Evolutionary conservation across 805 yeast species (phyloP).

Genomic region (Ogataea angusta): DNA sequence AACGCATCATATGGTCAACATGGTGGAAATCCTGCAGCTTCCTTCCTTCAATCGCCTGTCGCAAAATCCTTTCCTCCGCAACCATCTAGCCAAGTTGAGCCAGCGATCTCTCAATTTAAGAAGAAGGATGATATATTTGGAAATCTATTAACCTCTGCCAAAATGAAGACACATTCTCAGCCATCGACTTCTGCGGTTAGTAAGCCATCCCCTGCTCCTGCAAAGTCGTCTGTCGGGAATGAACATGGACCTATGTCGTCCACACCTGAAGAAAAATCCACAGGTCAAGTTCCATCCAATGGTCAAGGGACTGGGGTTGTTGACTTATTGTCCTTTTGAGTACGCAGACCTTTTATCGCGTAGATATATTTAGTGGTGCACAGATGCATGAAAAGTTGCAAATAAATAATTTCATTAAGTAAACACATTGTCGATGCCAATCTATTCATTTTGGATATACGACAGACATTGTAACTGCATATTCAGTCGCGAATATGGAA

Average conservation of each 20-base stretch:
- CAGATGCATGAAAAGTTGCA: not conserved
- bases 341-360: not conserved
- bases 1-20: slow-evolving; percentile 27
- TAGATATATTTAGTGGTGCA: not conserved
- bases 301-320: slow-evolving; percentile 37
- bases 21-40: slow-evolving; percentile 17
- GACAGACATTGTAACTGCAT: slow-evolving; percentile 92
- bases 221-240: slow-evolving; percentile 8
- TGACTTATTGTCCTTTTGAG: slow-evolving; percentile 47
- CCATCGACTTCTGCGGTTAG: slow-evolving; percentile 11
- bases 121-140: slow-evolving; percentile 67
- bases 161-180: slow-evolving; percentile 37
- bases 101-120: slow-evolving; percentile 39
- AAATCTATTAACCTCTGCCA: slow-evolving; percentile 64
- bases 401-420: not conserved
- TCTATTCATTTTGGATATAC: slow-evolving; percentile 84
- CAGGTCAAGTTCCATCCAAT: not conserved
- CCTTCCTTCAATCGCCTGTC: not conserved
- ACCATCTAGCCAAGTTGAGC: not conserved
- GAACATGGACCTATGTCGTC: slow-evolving; percentile 14
- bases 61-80: not conserved
- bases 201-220: slow-evolving; percentile 5
- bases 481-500: slow-evolving; percentile 66
- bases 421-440: slow-evolving; percentile 42
- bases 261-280: slow-evolving; percentile 6